These are phyloP conservation scores for Fusarium ramigenum DNA, from an alignment of 2,329 filamentous ascomycete species.

Conservation along the genomic window DNA sequence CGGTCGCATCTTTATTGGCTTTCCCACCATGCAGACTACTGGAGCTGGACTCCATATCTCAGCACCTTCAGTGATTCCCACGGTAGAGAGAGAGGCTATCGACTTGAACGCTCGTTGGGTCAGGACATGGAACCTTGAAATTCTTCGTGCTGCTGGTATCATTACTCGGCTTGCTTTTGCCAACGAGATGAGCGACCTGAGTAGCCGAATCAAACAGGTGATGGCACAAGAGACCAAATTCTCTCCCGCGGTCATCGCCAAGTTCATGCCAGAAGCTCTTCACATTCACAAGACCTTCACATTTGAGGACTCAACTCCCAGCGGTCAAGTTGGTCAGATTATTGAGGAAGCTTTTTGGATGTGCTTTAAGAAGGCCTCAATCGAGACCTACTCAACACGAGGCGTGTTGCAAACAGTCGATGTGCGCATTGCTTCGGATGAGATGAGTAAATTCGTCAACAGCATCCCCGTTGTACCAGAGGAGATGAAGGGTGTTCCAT, in stretches of 20 bases:
- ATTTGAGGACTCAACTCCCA: conserved; percentile 90
- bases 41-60: conserved; percentile 94
- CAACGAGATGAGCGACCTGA: conserved; percentile 84
- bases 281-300: conserved; percentile 90
- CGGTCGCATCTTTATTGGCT: conserved; percentile 95
- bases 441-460: conserved; percentile 78
- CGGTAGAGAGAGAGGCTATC: conserved; percentile 95
- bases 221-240: conserved; percentile 61
- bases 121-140: conserved; percentile 93
- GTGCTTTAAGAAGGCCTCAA: conserved; percentile 80
- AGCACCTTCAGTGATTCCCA: conserved; percentile 94
- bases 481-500: conserved; percentile 75
- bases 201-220: conserved; percentile 63
- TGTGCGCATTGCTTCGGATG: conserved; percentile 78
- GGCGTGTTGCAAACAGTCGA: conserved; percentile 86
- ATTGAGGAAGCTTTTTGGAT: conserved; percentile 98
- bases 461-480: conserved; percentile 88
- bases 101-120: conserved; percentile 97
- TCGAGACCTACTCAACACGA: conserved; percentile 88
- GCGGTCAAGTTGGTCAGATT: conserved; percentile 80
- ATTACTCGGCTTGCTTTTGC: conserved; percentile 88
- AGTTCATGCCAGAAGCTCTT: conserved; percentile 79
- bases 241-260: conserved; percentile 69
- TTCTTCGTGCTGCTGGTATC: conserved; percentile 90
- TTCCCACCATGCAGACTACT: conserved; percentile 96